A percentile compares a stretch with the other conserved stretches of the same genome.
Conservation (phyloP, 176 grass and related monocot genomes). For the Dactylis glomerata region DNA sequence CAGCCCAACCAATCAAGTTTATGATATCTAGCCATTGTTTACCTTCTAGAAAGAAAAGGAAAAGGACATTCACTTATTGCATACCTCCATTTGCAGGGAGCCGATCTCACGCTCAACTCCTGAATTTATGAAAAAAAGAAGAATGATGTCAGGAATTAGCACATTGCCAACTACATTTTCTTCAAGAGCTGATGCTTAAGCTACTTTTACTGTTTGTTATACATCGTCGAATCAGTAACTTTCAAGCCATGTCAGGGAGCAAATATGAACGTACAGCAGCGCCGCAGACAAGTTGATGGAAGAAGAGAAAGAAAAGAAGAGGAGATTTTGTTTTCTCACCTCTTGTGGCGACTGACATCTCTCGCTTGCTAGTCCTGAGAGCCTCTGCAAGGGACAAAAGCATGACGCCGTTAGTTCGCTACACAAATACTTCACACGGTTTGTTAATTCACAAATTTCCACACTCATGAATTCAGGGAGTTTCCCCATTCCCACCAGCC, state of each 20-base stretch:
- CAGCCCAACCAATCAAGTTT: neutral
- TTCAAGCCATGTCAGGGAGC: neutral
- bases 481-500: neutral
- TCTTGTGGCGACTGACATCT: conserved; percentile 82
- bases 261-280: neutral
- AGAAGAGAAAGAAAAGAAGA: neutral
- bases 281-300: neutral
- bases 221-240: neutral
- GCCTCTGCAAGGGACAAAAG: conserved; percentile 50
- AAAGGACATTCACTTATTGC: neutral
- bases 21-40: neutral
- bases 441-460: neutral
- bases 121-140: conserved; percentile 29
- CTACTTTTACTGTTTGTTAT: neutral
- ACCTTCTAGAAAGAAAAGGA: neutral
- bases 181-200: neutral
- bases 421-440: neutral
- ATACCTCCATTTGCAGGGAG: conserved; percentile 89
- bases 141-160: conserved; percentile 17
- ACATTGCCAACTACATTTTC: conserved; percentile 16
- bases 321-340: conserved; percentile 42
- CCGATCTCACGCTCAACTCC: conserved; percentile 94
- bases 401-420: neutral
- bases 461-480: neutral
- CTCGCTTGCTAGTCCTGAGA: conserved; percentile 93